Percentiles rank a stretch among this genome's conserved stretches.
Evolutionary conservation across 2,329 filamentous ascomycete genomes (phyloP).

Genomic region (Colletotrichum sp.): DNA sequence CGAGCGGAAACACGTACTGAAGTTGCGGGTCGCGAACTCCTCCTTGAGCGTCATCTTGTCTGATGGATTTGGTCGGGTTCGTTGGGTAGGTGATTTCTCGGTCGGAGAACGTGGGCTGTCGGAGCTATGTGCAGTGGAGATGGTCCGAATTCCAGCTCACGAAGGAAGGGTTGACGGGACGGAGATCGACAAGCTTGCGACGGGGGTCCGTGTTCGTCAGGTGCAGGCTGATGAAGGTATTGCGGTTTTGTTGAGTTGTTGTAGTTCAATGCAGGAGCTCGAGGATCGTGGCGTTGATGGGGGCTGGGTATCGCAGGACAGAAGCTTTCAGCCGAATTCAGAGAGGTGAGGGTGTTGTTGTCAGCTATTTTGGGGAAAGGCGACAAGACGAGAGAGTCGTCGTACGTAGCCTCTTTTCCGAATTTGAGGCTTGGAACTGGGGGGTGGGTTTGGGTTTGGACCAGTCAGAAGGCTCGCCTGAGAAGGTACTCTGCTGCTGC

Average conservation of each 20-base stretch:
- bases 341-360: conserved; percentile 8
- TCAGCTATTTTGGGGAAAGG: conserved; percentile 16
- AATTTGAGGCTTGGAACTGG: conserved; percentile 21
- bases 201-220: background rate
- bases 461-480: background rate
- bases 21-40: conserved; percentile 76
- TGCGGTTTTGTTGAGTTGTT: background rate
- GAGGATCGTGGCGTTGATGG: background rate
- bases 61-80: conserved; percentile 24
- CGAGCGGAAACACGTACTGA: conserved; percentile 60
- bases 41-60: conserved; percentile 73
- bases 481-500: background rate
- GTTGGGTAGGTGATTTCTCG: background rate
- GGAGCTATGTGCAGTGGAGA: conserved; percentile 16
- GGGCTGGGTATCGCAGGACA: background rate
- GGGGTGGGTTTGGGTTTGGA: background rate
- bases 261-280: background rate
- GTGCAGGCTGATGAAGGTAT: background rate
- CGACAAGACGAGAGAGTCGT: conserved; percentile 3
- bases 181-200: conserved; percentile 1
- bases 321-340: background rate
- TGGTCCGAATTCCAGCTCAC: conserved; percentile 22
- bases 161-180: conserved; percentile 4
- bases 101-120: conserved; percentile 21
- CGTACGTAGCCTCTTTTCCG: conserved; percentile 23